A percentile compares a stretch with the other conserved stretches of the same genome.
These are phyloP conservation scores for Globisporangium splendens DNA, from an alignment of 352 stramenopile genomes.

Conservation along the genomic window DNA sequence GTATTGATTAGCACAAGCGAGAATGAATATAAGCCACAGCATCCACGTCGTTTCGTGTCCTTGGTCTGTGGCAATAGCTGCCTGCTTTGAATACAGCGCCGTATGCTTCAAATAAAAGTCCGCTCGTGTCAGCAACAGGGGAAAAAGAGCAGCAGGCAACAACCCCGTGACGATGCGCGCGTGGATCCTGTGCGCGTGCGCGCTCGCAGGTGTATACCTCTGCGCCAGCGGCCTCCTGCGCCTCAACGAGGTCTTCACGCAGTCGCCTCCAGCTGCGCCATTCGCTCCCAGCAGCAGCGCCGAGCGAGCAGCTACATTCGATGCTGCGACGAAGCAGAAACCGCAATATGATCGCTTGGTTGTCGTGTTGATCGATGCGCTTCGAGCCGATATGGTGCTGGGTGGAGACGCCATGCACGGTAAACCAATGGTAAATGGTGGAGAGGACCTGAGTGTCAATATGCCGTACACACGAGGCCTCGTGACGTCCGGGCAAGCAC, in stretches of 20 bases:
- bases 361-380: conserved; percentile 82
- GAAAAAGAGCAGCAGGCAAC: no score
- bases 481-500: conserved; percentile 39
- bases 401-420: conserved; percentile 50
- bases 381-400: conserved; percentile 87
- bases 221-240: conserved; percentile 51
- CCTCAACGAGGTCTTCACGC: conserved; percentile 53
- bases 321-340: conserved; percentile 6
- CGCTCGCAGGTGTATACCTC: conserved; percentile 42
- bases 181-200: conserved; percentile 33
- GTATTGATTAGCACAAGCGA: no score
- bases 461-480: conserved; percentile 69
- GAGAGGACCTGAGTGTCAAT: conserved; percentile 48
- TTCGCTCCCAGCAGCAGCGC: neutral
- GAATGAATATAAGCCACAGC: no score
- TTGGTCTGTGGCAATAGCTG: no score
- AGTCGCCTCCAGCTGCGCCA: conserved; percentile 5
- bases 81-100: no score
- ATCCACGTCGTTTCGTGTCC: no score
- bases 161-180: neutral
- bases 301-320: neutral
- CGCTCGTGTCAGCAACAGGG: conserved; percentile 1
- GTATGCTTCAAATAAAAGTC: no score
- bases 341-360: conserved; percentile 72
- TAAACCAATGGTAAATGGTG: neutral